Percentiles rank a stretch among this genome's conserved stretches.
phyloP scores from a whole-genome alignment of 148 eudicot genomes.

The Silene uniflora region DNA sequence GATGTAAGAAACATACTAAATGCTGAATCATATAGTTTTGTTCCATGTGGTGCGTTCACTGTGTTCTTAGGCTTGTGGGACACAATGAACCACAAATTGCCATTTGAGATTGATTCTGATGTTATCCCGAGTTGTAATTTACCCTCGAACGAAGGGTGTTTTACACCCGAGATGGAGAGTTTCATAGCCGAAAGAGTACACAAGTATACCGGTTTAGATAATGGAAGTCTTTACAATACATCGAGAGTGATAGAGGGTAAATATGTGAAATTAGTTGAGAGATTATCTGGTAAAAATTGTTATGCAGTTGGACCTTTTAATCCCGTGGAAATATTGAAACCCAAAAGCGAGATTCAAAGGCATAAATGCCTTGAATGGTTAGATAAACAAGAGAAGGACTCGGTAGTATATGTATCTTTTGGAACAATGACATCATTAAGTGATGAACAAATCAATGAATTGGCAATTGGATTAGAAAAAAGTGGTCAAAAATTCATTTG shows the following conservation, averaged over 20 bases:
- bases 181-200: neutral
- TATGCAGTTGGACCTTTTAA: constrained; percentile 3
- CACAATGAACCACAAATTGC: neutral
- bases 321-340: neutral
- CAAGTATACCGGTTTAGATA: constrained; percentile 1
- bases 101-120: constrained; percentile 5
- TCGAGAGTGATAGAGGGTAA: neutral
- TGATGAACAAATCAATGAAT: neutral
- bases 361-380: constrained; percentile 12
- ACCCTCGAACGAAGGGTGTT: constrained; percentile 1
- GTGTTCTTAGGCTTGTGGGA: neutral
- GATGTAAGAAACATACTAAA: neutral
- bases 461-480: constrained; percentile 7
- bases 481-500: constrained; percentile 12
- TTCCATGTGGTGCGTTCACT: neutral
- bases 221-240: neutral
- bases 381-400: constrained; percentile 4
- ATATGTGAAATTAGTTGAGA: constrained; percentile 1
- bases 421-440: neutral
- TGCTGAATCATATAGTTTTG: neutral
- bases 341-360: neutral
- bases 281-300: neutral
- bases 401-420: neutral
- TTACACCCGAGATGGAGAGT: neutral
- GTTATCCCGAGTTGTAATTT: neutral